Evolutionary conservation across 352 stramenopile species (phyloP), one percentile per base, ranked within the genome.

Genomic region (Phytopythium chamaehyphon): DNA sequence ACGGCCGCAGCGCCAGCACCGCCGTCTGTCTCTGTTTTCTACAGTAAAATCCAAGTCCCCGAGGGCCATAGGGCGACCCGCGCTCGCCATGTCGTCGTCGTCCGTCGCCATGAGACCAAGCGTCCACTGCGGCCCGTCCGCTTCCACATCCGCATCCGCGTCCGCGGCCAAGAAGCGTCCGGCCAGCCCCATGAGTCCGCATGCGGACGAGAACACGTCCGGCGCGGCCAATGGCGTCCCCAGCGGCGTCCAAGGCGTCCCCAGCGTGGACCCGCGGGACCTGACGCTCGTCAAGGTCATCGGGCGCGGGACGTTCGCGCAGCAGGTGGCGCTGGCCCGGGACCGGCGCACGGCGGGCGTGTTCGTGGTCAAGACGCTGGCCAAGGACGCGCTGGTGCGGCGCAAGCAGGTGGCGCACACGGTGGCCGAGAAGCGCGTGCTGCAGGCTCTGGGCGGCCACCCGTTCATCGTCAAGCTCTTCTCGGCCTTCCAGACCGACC

Each of bases 271-370:
- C 44, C 77, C 77, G 49, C 73, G 81, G 43, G 74, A 90, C 51
- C 66, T 93, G 40, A 82, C 73, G 54, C 63, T 93, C 48, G 72
- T 93, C 47, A 90, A 91, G 47, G 83, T 93, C n/a, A 89, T 93
- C 46, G 83, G 83, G 1, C 83, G 81, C 31, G 83, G 83, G 60
- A 91, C 83, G 22, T 93, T 90, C 54, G 83, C 83, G 18, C 79
- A 83, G 36, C 83, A 93, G 53, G 83, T 93, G 43, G 83, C 83
- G 33, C 61, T 93, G 40, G 83, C 83, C 15, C 70, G 71, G 18
- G 66, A 88, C 67, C 56, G 51, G 36, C 56, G 54, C 19, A 84
- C 75, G 7, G 64, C 86, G 43, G 62, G 56, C 50, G 64, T 90
- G 66, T 85, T 79, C 52, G 83, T 88, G 19, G 68, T 93, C 55